Percentiles rank a stretch among this genome's conserved stretches.
Conservation (phyloP, 345 rosid genomes). For the Acer negundo region DNA sequence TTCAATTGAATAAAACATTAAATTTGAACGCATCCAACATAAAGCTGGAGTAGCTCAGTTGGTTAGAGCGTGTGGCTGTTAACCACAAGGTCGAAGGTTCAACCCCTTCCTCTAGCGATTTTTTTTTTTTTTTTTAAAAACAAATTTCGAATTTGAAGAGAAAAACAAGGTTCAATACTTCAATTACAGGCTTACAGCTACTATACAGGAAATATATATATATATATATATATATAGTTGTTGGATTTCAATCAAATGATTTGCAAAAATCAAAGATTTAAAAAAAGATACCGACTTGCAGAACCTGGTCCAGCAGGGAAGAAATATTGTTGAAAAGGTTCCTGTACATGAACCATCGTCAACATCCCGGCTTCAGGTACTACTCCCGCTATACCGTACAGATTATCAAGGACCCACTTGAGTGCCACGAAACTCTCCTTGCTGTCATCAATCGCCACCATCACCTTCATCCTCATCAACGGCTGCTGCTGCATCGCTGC, state of each 20-base stretch:
- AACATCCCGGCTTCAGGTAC: slow-evolving; percentile 38
- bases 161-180: too few relatives aligned
- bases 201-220: too few relatives aligned
- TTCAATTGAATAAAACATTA: too few relatives aligned
- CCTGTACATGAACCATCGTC: slow-evolving; percentile 59
- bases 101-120: slow-evolving; percentile 14
- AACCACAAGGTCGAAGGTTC: slow-evolving; percentile 52
- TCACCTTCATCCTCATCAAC: slow-evolving; percentile 36
- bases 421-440: slow-evolving; percentile 65
- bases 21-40: too few relatives aligned
- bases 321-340: slow-evolving; percentile 39
- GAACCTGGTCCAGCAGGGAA: slow-evolving; percentile 56
- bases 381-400: slow-evolving; percentile 18
- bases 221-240: too few relatives aligned
- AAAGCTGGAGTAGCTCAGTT: slow-evolving; percentile 53
- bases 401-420: slow-evolving; percentile 55
- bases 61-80: slow-evolving; percentile 64
- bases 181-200: too few relatives aligned
- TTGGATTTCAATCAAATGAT: too few relatives aligned
- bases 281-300: slow-evolving; percentile 25
- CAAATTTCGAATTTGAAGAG: too few relatives aligned
- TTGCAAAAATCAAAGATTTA: too few relatives aligned
- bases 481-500: slow-evolving; percentile 17
- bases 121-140: too few relatives aligned
- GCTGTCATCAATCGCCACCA: slow-evolving; percentile 70